Percentiles rank a stretch among this genome's conserved stretches.
phyloP scores from a whole-genome alignment of 495 filamentous ascomycete genomes.

The Oidiodendron maius region DNA sequence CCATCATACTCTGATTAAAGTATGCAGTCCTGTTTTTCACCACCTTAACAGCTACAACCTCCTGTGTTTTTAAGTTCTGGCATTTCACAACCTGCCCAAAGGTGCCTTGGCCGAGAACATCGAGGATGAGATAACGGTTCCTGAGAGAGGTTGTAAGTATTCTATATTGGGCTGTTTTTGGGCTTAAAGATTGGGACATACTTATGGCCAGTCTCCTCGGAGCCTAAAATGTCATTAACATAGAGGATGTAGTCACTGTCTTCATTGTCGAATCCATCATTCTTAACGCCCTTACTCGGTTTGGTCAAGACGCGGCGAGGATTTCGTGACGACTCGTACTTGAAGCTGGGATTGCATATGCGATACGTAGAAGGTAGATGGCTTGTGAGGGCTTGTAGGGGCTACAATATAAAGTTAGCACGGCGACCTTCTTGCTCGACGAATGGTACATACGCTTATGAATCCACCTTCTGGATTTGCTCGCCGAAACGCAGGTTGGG shows the following conservation, averaged over 20 bases:
- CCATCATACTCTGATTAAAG: slow-evolving; percentile 99
- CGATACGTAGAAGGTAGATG: slow-evolving; percentile 93
- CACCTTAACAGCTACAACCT: slow-evolving; percentile 98
- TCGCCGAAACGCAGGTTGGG: slow-evolving; percentile 83
- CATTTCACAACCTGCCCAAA: slow-evolving; percentile 99
- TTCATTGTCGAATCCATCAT: slow-evolving; percentile 98
- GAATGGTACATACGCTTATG: slow-evolving; percentile 71
- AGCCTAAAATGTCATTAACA: slow-evolving; percentile 97
- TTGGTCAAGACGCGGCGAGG: slow-evolving; percentile 97
- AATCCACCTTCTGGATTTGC: slow-evolving; percentile 98
- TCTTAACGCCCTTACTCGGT: slow-evolving; percentile 97
- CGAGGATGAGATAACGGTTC: slow-evolving; percentile 96
- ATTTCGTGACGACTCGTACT: slow-evolving; percentile 99
- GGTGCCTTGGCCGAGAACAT: slow-evolving; percentile 96
- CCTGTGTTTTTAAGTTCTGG: slow-evolving; percentile 95
- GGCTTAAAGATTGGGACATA: slow-evolving; percentile 37
- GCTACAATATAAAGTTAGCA: slow-evolving; percentile 44
- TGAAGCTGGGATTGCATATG: slow-evolving; percentile 97
- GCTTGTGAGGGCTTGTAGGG: slow-evolving; percentile 89
- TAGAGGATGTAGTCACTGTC: slow-evolving; percentile 99
- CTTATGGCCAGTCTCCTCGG: slow-evolving; percentile 97
- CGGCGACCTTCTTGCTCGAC: not conserved
- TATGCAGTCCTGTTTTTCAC: slow-evolving; percentile 99
- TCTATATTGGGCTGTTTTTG: too few relatives aligned
- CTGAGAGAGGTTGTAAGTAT: slow-evolving; percentile 35